phyloP scores from a whole-genome alignment of 31 red algal genomes.

The Asparagopsis taxiformis region DNA sequence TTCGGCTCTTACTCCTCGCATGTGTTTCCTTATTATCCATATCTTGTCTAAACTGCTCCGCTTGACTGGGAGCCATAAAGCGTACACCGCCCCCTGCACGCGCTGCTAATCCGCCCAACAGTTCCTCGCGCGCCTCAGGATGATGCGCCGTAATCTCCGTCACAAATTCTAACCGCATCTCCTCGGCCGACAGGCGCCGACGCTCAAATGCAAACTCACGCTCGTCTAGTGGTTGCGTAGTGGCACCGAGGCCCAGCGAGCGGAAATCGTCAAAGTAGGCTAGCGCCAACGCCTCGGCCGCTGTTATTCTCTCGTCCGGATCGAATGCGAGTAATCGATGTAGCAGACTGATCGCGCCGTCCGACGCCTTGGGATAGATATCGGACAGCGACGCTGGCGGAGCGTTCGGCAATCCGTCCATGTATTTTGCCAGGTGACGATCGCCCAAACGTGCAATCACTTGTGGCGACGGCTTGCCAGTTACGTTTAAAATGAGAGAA shows the following conservation, averaged over 20 bases:
- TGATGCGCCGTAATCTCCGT: slow-evolving; percentile 84
- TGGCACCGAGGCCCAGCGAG: slow-evolving; percentile 50
- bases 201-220: slow-evolving; percentile 87
- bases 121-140: slow-evolving; percentile 47
- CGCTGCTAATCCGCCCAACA: slow-evolving; percentile 16
- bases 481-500: slow-evolving; percentile 77
- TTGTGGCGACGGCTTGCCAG: slow-evolving; percentile 55
- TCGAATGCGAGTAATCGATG: slow-evolving; percentile 44
- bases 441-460: slow-evolving; percentile 65
- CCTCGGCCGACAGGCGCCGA: slow-evolving; percentile 47
- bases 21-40: slow-evolving; percentile 21
- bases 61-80: slow-evolving; percentile 37
- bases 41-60: slow-evolving; percentile 12
- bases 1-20: slow-evolving; percentile 16
- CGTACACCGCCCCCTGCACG: slow-evolving; percentile 16
- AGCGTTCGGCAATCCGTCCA: slow-evolving; percentile 26
- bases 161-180: slow-evolving; percentile 75
- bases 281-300: slow-evolving; percentile 44
- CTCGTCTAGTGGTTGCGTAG: slow-evolving; percentile 39
- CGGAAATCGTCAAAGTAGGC: slow-evolving; percentile 67
- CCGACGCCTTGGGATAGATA: slow-evolving; percentile 61
- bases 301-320: slow-evolving; percentile 50
- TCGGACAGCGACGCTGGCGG: slow-evolving; percentile 42
- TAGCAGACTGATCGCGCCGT: slow-evolving; percentile 60
- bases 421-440: slow-evolving; percentile 39